These are phyloP conservation scores for Schizothecium vesticola DNA, from an alignment of 495 filamentous ascomycete genomes.

Conservation along the genomic window DNA sequence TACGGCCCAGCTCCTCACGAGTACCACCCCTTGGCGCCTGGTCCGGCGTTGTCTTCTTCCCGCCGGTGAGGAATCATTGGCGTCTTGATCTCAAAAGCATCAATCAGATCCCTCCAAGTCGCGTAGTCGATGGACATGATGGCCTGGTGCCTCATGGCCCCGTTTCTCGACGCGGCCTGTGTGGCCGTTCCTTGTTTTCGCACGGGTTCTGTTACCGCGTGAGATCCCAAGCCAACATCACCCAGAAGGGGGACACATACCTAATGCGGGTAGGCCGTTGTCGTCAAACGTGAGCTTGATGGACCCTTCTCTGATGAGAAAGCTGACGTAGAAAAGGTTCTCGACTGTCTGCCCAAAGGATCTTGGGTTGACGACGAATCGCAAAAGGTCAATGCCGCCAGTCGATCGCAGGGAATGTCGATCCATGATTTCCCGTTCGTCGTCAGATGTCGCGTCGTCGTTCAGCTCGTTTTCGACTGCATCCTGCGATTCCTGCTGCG, in stretches of 20 bases:
- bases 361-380: conserved; percentile 78
- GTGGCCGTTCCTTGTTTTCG: background rate
- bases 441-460: conserved; percentile 25
- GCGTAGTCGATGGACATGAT: conserved; percentile 79
- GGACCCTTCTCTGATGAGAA: conserved; percentile 82
- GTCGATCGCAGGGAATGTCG: conserved; percentile 53
- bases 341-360: conserved; percentile 96
- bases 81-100: conserved; percentile 66
- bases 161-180: conserved; percentile 24
- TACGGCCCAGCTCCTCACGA: background rate
- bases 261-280: conserved; percentile 60
- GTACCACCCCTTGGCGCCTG: conserved; percentile 72
- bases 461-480: conserved; percentile 37
- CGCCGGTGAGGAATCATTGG: conserved; percentile 81
- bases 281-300: conserved; percentile 61
- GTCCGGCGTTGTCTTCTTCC: conserved; percentile 46
- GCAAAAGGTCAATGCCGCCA: conserved; percentile 67
- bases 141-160: conserved; percentile 66
- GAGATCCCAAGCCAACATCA: background rate
- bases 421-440: conserved; percentile 45
- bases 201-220: conserved; percentile 4
- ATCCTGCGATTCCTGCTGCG: conserved; percentile 38
- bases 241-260: conserved; percentile 38
- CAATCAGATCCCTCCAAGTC: conserved; percentile 70
- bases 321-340: conserved; percentile 95